Evolutionary conservation across 352 stramenopile species (phyloP).

Genomic region (Pythium rhizo-oryzae): DNA sequence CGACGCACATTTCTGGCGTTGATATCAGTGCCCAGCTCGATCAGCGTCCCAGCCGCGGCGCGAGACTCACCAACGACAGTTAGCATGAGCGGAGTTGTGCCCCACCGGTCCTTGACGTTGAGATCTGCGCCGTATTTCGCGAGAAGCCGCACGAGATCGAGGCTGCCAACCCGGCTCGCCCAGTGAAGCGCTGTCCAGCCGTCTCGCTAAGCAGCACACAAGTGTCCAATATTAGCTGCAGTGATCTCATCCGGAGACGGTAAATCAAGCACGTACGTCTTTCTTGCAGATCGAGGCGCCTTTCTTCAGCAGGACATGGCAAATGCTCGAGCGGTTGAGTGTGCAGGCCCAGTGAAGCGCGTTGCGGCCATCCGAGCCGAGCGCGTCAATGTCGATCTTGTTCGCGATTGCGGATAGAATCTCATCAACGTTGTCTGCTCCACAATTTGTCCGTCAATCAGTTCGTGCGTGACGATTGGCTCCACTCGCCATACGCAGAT

Average conservation of each 20-base stretch:
- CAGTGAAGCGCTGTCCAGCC: slow-evolving; percentile 81
- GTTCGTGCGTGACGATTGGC: neutral
- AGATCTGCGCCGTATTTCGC: slow-evolving; percentile 78
- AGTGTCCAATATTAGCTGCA: neutral
- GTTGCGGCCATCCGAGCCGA: slow-evolving; percentile 78
- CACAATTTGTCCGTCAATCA: too few species aligned
- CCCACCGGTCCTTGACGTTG: slow-evolving; percentile 76
- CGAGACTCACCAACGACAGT: slow-evolving; percentile 75
- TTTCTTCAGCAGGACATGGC: slow-evolving; percentile 82
- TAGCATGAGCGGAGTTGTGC: slow-evolving; percentile 80
- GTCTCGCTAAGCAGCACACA: slow-evolving; percentile 43
- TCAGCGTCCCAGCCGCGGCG: slow-evolving; percentile 52
- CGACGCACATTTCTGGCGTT: slow-evolving; percentile 67
- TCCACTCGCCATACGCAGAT: too few species aligned
- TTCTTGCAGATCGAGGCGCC: slow-evolving; percentile 75
- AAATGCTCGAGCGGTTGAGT: slow-evolving; percentile 74
- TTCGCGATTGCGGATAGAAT: slow-evolving; percentile 73
- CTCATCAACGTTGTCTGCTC: slow-evolving; percentile 69
- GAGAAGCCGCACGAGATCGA: slow-evolving; percentile 77
- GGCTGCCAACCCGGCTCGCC: slow-evolving; percentile 72
- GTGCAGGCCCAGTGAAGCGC: slow-evolving; percentile 81
- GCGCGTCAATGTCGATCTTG: slow-evolving; percentile 69
- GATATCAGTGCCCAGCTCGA: slow-evolving; percentile 70
- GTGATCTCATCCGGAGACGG: too few species aligned
- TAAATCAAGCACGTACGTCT: slow-evolving; percentile 40